phyloP scores from a whole-genome alignment of 2,329 filamentous ascomycete species.

The Colletotrichum gigasporum region DNA sequence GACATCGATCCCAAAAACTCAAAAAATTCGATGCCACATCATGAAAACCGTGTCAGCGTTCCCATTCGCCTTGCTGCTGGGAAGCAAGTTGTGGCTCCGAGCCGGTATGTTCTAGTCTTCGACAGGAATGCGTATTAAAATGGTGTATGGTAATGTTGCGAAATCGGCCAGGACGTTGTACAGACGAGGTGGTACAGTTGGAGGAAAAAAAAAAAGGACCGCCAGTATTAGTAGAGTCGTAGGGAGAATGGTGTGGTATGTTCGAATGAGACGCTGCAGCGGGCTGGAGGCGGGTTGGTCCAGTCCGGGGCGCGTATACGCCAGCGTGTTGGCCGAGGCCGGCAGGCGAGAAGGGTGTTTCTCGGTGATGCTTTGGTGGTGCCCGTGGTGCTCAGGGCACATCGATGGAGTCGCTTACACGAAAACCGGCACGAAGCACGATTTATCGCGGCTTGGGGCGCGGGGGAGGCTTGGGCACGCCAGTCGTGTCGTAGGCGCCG shows the following conservation, averaged over 20 bases:
- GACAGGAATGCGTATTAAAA: conserved; percentile 47
- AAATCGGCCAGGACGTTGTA: conserved; percentile 29
- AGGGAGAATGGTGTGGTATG: conserved; percentile 16
- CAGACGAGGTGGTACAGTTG: conserved; percentile 25
- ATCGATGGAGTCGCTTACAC: neutral
- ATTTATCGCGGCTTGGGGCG: conserved; percentile 51
- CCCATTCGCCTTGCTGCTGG: conserved; percentile 43
- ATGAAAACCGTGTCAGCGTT: conserved; percentile 31
- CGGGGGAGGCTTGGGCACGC: conserved; percentile 57
- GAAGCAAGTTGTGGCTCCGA: conserved; percentile 49
- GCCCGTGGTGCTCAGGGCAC: conserved; percentile 19
- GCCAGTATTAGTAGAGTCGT: conserved; percentile 27
- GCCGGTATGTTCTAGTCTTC: conserved; percentile 45
- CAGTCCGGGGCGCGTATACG: conserved; percentile 29
- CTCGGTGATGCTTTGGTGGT: too few relatives aligned
- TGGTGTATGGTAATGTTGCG: conserved; percentile 37
- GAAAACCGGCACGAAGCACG: neutral
- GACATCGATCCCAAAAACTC: conserved; percentile 26
- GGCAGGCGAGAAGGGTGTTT: neutral
- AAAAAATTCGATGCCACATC: conserved; percentile 32
- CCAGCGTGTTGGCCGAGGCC: conserved; percentile 33
- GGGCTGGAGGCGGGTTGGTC: conserved; percentile 21
- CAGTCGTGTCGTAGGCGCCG: conserved; percentile 62
- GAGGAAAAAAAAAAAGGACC: conserved; percentile 14
- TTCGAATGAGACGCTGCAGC: conserved; percentile 22